These are phyloP conservation scores for Eimeria nieschulzi DNA, from an alignment of 169 alveolate species.

Conservation along the genomic window DNA sequence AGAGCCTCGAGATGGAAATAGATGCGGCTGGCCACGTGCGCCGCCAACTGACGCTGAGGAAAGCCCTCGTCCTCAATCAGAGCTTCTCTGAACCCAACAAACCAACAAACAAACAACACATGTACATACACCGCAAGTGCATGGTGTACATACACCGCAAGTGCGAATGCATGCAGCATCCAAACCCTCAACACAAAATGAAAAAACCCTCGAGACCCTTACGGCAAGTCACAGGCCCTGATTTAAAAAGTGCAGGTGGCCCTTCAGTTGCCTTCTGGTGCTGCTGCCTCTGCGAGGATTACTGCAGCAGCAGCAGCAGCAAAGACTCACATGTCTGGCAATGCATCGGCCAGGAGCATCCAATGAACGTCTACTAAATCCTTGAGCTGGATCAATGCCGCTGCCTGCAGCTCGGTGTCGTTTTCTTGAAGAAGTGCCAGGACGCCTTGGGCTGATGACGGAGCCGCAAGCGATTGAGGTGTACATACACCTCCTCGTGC, in stretches of 20 bases:
- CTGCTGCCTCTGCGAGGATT: not conserved
- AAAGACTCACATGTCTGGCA: slow-evolving; percentile 50
- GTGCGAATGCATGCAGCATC: not conserved
- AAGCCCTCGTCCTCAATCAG: slow-evolving; percentile 84
- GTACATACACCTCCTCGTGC: not conserved
- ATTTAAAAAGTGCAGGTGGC: not conserved
- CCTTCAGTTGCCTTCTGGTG: not conserved
- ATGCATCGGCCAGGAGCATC: slow-evolving; percentile 52
- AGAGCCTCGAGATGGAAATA: slow-evolving; percentile 95
- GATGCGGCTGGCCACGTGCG: slow-evolving; percentile 90
- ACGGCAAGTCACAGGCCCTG: not conserved
- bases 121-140: not conserved
- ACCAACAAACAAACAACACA: not conserved
- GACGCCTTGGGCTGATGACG: slow-evolving; percentile 69
- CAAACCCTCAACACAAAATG: not conserved
- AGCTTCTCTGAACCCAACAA: slow-evolving; percentile 41
- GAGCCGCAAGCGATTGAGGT: slow-evolving; percentile 4
- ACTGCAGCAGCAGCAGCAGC: slow-evolving; percentile 8
- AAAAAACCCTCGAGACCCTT: not conserved
- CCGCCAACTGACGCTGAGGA: slow-evolving; percentile 90
- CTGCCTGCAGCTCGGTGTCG: slow-evolving; percentile 22
- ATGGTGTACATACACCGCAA: not conserved
- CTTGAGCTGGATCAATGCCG: slow-evolving; percentile 22
- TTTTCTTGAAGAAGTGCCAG: slow-evolving; percentile 44
- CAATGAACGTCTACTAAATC: slow-evolving; percentile 32